Evolutionary conservation across 148 eudicot genomes (phyloP), one percentile per base, ranked within the genome.

Genomic region (Fagopyrum homotropicum): DNA sequence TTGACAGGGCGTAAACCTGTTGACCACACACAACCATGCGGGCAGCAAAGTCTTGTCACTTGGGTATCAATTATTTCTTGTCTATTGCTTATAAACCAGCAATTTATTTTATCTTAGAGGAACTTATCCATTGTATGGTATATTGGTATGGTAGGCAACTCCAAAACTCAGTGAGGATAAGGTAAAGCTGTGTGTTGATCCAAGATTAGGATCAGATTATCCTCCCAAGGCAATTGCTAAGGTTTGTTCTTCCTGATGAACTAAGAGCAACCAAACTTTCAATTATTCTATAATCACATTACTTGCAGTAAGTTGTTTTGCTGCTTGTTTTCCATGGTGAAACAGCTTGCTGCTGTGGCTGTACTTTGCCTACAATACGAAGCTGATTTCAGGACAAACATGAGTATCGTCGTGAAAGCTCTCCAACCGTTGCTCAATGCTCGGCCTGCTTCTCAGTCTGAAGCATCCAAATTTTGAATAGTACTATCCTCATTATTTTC

Each of bases 261-360:
- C 59, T 54, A n/a, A n/a, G 2, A 54, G 1, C 12, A 54, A 10
- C n/a, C 12, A 54, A 10, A 54, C 59, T 10, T 54, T 11, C 12
- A 54, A 10, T 54, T 54, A 2, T n/a, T 1, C n/a, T 54, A 54
- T 54, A 54, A 2, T 10, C 59, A 10, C 15, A 54, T 1, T 11
- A 54, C 59, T 54, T 54, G 12, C 5, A 10, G 12, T 54, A 14
- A 68, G n/a, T 35, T 16, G 48, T 0, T 40, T 14, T 35, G 3
- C 22, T 68, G 46, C 2, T 66, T 66, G 45, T 10, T 29, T 2
- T 30, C 6, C 16, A 66, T 68, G 45, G 77, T 10, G 69, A 75
- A 79, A 75, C 84, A 92, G 97, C 82, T 92, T 92, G 97, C 94
- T 47, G 97, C 97, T 60, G 92, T 92, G 49, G 97, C 97, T 57